These are phyloP conservation scores for Alloteropsis semialata DNA, from an alignment of 176 grass and related monocot genomes.

Conservation along the genomic window DNA sequence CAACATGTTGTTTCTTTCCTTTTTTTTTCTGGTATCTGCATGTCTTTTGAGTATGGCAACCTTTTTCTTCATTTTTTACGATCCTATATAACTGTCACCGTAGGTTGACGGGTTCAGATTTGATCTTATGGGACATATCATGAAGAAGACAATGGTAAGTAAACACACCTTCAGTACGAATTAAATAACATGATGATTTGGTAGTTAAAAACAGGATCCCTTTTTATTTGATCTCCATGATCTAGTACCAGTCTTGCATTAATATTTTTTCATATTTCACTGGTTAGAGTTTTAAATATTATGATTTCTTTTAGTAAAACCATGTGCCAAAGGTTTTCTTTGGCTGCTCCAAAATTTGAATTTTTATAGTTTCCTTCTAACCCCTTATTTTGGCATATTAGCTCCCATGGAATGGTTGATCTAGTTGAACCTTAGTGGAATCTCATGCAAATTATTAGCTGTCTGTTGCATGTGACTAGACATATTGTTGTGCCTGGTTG, in stretches of 20 bases:
- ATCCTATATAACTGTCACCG: slow-evolving; percentile 17
- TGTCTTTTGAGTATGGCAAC: neutral
- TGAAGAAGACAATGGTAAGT: slow-evolving; percentile 87
- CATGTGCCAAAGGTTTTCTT: neutral
- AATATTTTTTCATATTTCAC: neutral
- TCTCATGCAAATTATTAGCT: neutral
- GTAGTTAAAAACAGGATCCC: neutral
- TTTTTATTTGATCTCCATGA: neutral
- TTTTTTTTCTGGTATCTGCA: slow-evolving; percentile 1
- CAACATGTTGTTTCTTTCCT: neutral
- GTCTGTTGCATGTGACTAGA: neutral
- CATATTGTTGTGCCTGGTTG: neutral
- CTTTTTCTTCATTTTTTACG: slow-evolving; percentile 16
- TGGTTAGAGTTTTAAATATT: neutral
- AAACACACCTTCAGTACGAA: slow-evolving; percentile 11
- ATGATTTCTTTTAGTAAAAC: neutral
- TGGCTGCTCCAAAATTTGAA: neutral
- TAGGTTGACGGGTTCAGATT: slow-evolving; percentile 96
- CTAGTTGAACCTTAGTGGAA: neutral
- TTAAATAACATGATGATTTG: slow-evolving; percentile 3
- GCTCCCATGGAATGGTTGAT: neutral
- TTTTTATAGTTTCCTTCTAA: neutral
- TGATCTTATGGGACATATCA: slow-evolving; percentile 97
- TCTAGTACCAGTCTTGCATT: neutral
- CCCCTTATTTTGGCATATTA: neutral